These are phyloP conservation scores for Meyerozyma guilliermondii DNA, from an alignment of 1,139 yeast species.

Conservation along the genomic window DNA sequence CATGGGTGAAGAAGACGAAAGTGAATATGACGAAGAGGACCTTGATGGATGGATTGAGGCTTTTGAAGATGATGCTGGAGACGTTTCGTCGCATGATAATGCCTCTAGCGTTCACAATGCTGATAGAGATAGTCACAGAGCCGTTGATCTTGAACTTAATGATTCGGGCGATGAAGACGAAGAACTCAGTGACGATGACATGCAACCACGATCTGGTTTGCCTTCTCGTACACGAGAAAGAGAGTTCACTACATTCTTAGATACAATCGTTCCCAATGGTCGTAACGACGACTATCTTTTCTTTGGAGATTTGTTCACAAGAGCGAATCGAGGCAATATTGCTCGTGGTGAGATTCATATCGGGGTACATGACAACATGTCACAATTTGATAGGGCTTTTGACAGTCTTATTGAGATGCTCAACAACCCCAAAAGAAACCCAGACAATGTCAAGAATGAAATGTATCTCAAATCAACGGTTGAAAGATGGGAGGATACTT, in stretches of 20 bases:
- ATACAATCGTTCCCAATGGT: neutral
- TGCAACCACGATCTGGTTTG: neutral
- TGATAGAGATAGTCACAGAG: neutral
- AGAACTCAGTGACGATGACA: neutral
- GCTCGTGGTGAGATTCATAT: slow-evolving; percentile 1
- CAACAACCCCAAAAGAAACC: slow-evolving; percentile 7
- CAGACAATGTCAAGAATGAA: slow-evolving; percentile 9
- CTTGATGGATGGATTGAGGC: slow-evolving; percentile 44
- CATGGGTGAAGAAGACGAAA: slow-evolving; percentile 14
- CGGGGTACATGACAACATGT: slow-evolving; percentile 3
- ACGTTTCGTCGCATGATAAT: slow-evolving; percentile 3
- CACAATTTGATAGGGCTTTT: slow-evolving; percentile 22
- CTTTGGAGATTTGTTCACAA: slow-evolving; percentile 1
- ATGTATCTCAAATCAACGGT: slow-evolving; percentile 50
- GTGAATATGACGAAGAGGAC: slow-evolving; percentile 38
- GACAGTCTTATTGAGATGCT: slow-evolving; percentile 21
- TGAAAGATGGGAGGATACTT: slow-evolving; percentile 68
- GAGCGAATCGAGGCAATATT: neutral
- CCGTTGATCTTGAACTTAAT: neutral
- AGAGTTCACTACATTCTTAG: slow-evolving; percentile 1
- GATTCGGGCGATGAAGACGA: slow-evolving; percentile 1
- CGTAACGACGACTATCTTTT: slow-evolving; percentile 1
- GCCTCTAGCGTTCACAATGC: neutral
- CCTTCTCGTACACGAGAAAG: neutral
- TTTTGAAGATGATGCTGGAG: slow-evolving; percentile 19